Evolutionary conservation across 1,284 basidiomycete species (phyloP), one percentile per base, ranked within the genome.

Genomic region (Microbotryum violaceum): DNA sequence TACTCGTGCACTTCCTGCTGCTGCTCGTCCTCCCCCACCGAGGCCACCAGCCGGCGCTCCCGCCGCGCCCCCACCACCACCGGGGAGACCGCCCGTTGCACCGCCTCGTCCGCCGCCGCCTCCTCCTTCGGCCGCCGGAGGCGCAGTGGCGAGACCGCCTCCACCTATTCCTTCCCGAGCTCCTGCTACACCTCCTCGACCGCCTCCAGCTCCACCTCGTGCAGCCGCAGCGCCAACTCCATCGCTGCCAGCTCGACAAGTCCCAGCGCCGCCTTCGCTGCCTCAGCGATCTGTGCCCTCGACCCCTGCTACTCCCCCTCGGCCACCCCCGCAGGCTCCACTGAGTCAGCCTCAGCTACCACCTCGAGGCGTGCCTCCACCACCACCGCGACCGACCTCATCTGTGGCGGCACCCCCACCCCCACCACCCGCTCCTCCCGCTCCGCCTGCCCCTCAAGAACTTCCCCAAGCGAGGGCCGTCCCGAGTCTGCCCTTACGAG

Each of bases 331-430:
- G 1, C 58, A 53, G n/a, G 53, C 56, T 10, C 46, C 56, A 4
- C 37, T 14, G 37, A 42, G 37, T 42, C 37, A 42, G 37, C 54
- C 54, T 50, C 54, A 27, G 4, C 1, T 20, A 47, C 33, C 54
- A 46, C 54, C 54, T 49, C 54, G 29, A 45, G 21, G 16, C 31
- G 18, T 44, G 21, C 61, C 61, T 18, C 46, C 60, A 10, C 33
- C n/a, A 20, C 29, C 47, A 2, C 51, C 61, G 9, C 52, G 50
- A 14, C 49, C 58, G 21, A 33, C 48, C 1, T 49, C 60, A 4
- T 56, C 60, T 1, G 29, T 50, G n/a, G 56, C 62, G 1, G 42
- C 65, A 8, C 53, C 58, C 16, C 31, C 55, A 2, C 50, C 54
- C n/a, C 47, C 56, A 3, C 48, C 51, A 12, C 45, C 61, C 16